phyloP scores from a whole-genome alignment of 345 rosid species.

The Eutrema yunnanense region DNA sequence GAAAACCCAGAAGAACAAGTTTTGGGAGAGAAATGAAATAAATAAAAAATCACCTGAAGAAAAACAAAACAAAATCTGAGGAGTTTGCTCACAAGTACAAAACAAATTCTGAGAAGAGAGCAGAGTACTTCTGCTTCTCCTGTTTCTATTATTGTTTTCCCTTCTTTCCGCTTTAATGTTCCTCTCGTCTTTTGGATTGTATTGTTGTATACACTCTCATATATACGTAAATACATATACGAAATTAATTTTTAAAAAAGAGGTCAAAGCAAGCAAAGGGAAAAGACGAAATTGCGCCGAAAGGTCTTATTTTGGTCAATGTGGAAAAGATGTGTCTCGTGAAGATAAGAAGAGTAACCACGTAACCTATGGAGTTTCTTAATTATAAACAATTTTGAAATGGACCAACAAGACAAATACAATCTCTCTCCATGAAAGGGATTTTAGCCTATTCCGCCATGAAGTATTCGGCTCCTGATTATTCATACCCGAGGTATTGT shows the following conservation, averaged over 20 bases:
- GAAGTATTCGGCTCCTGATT: too few species aligned
- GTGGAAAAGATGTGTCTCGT: not conserved
- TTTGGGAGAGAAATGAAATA: not conserved
- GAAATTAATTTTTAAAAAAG: not conserved
- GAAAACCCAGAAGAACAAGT: conserved; percentile 24
- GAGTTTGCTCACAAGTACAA: conserved; percentile 3
- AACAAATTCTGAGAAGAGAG: conserved; percentile 28
- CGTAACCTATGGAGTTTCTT: not conserved
- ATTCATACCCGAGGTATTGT: too few species aligned
- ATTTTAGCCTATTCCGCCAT: too few species aligned
- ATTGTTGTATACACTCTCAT: not conserved
- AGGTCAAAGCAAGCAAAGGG: conserved; percentile 17
- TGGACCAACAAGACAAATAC: too few species aligned
- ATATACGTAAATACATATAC: not conserved
- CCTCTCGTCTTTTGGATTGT: conserved; percentile 18
- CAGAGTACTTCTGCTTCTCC: conserved; percentile 19
- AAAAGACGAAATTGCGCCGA: conserved; percentile 9
- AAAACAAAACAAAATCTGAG: not conserved
- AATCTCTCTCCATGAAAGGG: too few species aligned
- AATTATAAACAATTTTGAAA: too few species aligned
- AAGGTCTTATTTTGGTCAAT: not conserved
- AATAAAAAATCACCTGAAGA: conserved; percentile 16
- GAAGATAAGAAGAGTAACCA: not conserved
- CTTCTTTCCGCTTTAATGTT: conserved; percentile 7
- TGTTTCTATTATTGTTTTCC: conserved; percentile 21